These are phyloP conservation scores for Aotearoamyces nothofagi DNA, from an alignment of 2,329 filamentous ascomycete genomes.

Conservation along the genomic window DNA sequence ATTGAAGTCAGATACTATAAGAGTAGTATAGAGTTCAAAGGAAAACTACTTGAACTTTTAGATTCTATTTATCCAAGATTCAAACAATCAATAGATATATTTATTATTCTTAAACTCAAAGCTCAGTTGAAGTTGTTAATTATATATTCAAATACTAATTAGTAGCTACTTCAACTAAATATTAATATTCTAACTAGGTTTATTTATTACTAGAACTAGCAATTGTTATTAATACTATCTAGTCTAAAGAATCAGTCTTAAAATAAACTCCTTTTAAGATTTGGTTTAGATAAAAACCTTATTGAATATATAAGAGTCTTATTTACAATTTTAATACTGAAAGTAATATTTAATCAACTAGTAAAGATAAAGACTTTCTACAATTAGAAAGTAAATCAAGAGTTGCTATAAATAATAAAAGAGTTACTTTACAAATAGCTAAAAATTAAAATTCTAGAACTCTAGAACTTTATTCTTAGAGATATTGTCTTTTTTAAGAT, in stretches of 20 bases:
- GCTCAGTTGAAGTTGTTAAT: too few species aligned
- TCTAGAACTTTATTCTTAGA: too few species aligned
- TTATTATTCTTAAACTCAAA: not conserved
- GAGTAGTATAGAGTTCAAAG: not conserved
- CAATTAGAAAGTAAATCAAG: not conserved
- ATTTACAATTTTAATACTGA: not conserved
- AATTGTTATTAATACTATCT: not conserved
- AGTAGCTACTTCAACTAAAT: not conserved
- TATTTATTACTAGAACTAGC: not conserved
- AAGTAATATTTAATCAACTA: too few species aligned
- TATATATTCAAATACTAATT: not conserved
- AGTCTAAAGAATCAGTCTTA: not conserved
- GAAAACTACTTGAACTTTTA: not conserved
- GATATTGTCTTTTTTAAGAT: too few species aligned
- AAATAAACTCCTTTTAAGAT: conserved; percentile 1
- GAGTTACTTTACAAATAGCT: not conserved
- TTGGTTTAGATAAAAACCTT: not conserved
- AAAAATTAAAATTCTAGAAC: too few species aligned
- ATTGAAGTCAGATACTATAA: too few species aligned
- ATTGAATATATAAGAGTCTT: not conserved
- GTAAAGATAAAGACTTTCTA: not conserved
- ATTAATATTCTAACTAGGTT: not conserved
- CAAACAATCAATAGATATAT: not conserved
- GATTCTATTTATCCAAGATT: not conserved
- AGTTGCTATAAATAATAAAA: not conserved